These are phyloP conservation scores for Gautieria morchelliformis DNA, from an alignment of 768 basidiomycete species.

Conservation along the genomic window DNA sequence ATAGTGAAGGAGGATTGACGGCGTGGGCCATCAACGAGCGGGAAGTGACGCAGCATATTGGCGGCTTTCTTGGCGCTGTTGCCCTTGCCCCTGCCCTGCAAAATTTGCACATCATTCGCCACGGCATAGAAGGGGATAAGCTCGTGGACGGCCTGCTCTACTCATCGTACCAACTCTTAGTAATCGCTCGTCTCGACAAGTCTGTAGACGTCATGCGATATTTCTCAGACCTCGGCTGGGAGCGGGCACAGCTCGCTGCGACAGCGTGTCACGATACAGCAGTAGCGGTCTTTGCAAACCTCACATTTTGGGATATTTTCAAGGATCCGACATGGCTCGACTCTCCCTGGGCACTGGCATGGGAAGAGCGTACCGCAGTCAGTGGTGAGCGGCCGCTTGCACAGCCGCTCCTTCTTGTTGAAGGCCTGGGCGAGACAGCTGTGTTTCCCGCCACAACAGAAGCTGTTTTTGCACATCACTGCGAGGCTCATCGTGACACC, in stretches of 20 bases:
- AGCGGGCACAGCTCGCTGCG: too few relatives aligned
- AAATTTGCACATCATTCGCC: not conserved
- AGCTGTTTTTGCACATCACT: not conserved
- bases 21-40: too few relatives aligned
- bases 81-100: conserved; percentile 1
- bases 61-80: conserved; percentile 1
- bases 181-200: conserved; percentile 1
- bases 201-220: too few relatives aligned
- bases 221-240: too few relatives aligned
- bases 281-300: not conserved
- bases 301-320: not conserved
- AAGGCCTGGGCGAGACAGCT: not conserved
- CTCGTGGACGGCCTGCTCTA: not conserved
- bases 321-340: conserved; percentile 2
- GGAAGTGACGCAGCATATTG: not conserved
- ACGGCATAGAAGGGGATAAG: not conserved
- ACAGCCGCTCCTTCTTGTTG: too few relatives aligned
- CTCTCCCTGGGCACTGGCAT: too few relatives aligned
- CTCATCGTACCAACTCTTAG: not conserved
- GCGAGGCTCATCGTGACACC: too few relatives aligned
- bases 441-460: not conserved
- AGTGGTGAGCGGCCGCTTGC: too few relatives aligned
- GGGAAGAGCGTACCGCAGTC: too few relatives aligned
- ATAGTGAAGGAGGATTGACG: conserved; percentile 4
- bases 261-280: not conserved